Evolutionary conservation across 139 green algal species (phyloP).

Genomic region (Penium margaritaceum): DNA sequence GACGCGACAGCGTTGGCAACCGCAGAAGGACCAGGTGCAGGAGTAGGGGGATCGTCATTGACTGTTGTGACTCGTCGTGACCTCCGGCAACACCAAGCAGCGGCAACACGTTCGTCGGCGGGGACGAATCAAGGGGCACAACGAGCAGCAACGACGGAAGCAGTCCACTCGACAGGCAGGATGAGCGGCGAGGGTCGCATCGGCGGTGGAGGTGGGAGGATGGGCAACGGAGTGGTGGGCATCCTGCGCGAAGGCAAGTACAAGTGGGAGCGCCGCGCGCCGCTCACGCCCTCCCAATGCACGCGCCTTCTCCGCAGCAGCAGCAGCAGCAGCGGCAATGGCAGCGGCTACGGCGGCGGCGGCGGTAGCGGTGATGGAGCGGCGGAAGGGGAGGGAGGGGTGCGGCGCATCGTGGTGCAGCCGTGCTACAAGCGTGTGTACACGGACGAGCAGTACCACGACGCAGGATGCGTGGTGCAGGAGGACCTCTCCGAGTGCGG

Average conservation of each 20-base stretch:
- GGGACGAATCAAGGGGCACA: no score
- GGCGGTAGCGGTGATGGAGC: background rate
- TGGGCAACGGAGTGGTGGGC: slow-evolving; percentile 33
- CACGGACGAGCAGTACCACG: slow-evolving; percentile 21
- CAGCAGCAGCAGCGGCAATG: background rate
- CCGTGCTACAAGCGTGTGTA: slow-evolving; percentile 31
- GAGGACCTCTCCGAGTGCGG: slow-evolving; percentile 33
- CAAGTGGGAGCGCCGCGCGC: slow-evolving; percentile 35
- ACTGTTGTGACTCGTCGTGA: no score
- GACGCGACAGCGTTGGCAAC: no score
- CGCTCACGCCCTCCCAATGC: slow-evolving; percentile 36
- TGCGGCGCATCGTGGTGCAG: slow-evolving; percentile 34
- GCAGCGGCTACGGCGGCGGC: background rate
- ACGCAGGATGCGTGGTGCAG: slow-evolving; percentile 30
- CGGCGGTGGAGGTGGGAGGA: no score
- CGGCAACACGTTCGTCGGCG: no score
- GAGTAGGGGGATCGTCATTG: no score
- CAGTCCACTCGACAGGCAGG: no score
- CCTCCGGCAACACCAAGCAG: no score
- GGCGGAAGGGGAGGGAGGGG: no score
- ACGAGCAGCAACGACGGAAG: no score
- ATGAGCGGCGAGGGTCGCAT: no score
- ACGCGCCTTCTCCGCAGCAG: slow-evolving; percentile 13
- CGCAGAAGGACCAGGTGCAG: no score
- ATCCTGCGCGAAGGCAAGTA: slow-evolving; percentile 10